Base-by-base conservation (phyloP, 1,284 basidiomycete genomes). In the Melampsora americana region DNA sequence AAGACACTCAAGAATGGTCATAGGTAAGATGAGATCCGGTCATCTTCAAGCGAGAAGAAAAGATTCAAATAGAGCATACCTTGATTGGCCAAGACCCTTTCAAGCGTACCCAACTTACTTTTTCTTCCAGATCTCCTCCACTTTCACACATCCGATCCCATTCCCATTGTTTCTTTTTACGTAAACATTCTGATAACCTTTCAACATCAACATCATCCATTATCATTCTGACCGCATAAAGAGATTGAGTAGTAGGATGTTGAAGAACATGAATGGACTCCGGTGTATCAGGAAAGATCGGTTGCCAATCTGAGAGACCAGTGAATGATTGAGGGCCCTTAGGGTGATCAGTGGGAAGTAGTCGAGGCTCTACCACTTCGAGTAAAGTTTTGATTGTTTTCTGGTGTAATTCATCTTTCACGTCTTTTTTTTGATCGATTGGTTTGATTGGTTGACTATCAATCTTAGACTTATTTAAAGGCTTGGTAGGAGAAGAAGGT, bases 81-180 rank as follows among this genome's bases (percentile, higher is more conserved):
- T 71, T 71, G 60, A 71, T 64, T 5, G 69, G 69, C 69, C 69
- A 71, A 44, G 64, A 71, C 3, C 69, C 69, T 42, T 71, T 71
- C 12, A 71, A 59, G 0, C 69, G 59, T n/a, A 71, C 39, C 69
- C 69, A 71, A 32, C 30, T 64, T 23, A 71, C 20, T 23, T 61
- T 61, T 5, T 71, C 60, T 28, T 61, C 69, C 39, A 71, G 30
- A 44, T 71, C 69, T 35, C 50, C 20, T n/a, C 69, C 69, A 28
- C 14, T 48, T 44, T 71, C 69, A 32, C 69, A 71, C 69, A 71
- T 71, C 16, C 20, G n/a, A 44, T 71, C 69, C 69, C 69, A 71
- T 53, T 71, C 69, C 69, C 69, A 71, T 30, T 64, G 56, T n/a
- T 71, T 71, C 16, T 44, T 60, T 16, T 71, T 61, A 16, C 42